A percentile compares a stretch with the other conserved stretches of the same genome.
phyloP scores from a whole-genome alignment of 495 filamentous ascomycete genomes.

The Annulohypoxylon maeteangense region DNA sequence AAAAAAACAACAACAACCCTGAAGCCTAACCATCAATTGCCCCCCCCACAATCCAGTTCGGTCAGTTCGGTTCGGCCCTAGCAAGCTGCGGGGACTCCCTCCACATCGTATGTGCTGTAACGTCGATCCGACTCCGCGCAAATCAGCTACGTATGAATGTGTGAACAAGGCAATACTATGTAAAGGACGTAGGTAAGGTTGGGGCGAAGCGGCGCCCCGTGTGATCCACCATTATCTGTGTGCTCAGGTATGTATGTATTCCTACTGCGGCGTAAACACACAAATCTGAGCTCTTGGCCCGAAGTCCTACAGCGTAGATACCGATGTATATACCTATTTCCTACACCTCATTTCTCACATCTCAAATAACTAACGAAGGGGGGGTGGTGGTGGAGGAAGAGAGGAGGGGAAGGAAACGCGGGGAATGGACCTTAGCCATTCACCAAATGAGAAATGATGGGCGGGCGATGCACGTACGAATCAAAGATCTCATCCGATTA shows the following conservation, averaged over 20 bases:
- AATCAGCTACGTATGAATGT: not conserved
- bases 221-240: not conserved
- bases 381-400: no score
- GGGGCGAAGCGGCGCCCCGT: constrained; percentile 1
- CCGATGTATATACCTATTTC: not conserved
- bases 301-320: not conserved
- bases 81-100: not conserved
- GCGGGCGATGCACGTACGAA: constrained; percentile 1
- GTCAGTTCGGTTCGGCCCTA: constrained; percentile 5
- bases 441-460: not conserved
- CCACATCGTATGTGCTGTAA: constrained; percentile 19
- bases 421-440: not conserved
- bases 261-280: not conserved
- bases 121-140: constrained; percentile 4
- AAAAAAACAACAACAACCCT: no score
- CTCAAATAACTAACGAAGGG: not conserved
- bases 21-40: not conserved
- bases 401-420: not conserved
- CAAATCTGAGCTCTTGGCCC: not conserved
- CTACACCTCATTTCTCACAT: not conserved
- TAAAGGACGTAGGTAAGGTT: not conserved
- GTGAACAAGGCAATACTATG: not conserved
- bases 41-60: not conserved
- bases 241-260: not conserved
- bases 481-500: constrained; percentile 17